Conservation (phyloP, 2,329 filamentous ascomycete genomes). For the Leptographium flavum region DNA sequence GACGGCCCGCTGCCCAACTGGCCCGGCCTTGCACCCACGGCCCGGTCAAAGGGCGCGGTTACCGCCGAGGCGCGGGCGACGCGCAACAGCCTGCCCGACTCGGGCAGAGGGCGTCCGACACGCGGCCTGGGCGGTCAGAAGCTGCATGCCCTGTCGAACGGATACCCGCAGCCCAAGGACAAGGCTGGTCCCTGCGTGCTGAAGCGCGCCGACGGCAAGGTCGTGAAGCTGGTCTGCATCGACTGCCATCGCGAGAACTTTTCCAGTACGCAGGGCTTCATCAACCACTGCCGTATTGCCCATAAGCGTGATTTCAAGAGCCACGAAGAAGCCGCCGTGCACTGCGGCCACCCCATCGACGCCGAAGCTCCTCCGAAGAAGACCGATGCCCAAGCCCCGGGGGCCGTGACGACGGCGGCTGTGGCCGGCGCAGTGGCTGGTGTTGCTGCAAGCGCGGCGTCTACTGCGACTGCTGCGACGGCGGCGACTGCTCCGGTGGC, state of each 20-base stretch:
- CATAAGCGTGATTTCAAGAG: constrained; percentile 90
- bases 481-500: not conserved
- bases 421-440: not conserved
- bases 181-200: constrained; percentile 72
- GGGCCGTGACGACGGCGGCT: not conserved
- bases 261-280: constrained; percentile 94
- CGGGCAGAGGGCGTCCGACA: constrained; percentile 34
- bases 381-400: not conserved
- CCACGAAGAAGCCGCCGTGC: constrained; percentile 83
- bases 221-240: constrained; percentile 80
- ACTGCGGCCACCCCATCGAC: constrained; percentile 73
- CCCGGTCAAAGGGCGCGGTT: constrained; percentile 27
- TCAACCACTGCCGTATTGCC: constrained; percentile 95
- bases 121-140: constrained; percentile 43
- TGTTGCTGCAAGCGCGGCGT: not conserved
- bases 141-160: constrained; percentile 54
- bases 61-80: constrained; percentile 61
- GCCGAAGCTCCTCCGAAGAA: constrained; percentile 35
- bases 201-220: constrained; percentile 71
- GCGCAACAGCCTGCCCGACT: constrained; percentile 56
- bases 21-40: constrained; percentile 24
- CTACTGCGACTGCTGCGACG: not conserved
- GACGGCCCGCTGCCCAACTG: constrained; percentile 48
- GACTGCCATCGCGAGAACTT: constrained; percentile 86
- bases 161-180: constrained; percentile 61